A percentile compares a stretch with the other conserved stretches of the same genome.
Conservation (phyloP, 495 filamentous ascomycete genomes). For the Penicillium pancosmium region DNA sequence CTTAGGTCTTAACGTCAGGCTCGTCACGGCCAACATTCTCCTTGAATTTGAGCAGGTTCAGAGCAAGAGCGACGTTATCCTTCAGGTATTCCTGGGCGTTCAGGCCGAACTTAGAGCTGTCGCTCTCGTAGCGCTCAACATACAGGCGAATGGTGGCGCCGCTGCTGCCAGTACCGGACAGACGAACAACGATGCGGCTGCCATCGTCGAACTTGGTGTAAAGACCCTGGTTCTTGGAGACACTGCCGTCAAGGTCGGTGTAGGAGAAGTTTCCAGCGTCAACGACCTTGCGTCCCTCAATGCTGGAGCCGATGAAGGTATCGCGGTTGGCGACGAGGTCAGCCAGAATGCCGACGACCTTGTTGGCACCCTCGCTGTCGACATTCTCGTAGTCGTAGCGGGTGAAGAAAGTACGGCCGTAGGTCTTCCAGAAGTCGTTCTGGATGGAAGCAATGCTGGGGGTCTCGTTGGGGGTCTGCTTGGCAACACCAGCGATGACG, state of each 20-base stretch:
- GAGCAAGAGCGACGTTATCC: constrained; percentile 82
- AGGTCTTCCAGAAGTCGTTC: constrained; percentile 94
- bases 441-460: constrained; percentile 95
- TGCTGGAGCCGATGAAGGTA: constrained; percentile 79
- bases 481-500: constrained; percentile 92
- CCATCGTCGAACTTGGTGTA: constrained; percentile 95
- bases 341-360: constrained; percentile 77
- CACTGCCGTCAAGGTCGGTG: constrained; percentile 93
- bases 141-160: constrained; percentile 96
- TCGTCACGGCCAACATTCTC: constrained; percentile 86
- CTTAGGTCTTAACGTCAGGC: constrained; percentile 92
- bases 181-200: constrained; percentile 87
- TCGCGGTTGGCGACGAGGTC: constrained; percentile 67
- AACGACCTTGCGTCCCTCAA: constrained; percentile 78
- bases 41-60: constrained; percentile 84
- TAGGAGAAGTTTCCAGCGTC: constrained; percentile 96
- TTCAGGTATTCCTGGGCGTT: constrained; percentile 94
- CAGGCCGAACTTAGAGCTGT: constrained; percentile 70
- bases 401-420: constrained; percentile 98
- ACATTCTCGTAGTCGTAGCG: constrained; percentile 98
- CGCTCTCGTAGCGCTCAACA: constrained; percentile 86
- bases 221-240: constrained; percentile 93
- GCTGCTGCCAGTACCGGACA: constrained; percentile 92
- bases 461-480: constrained; percentile 68
- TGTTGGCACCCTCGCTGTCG: constrained; percentile 84